Conservation (phyloP, 2,329 filamentous ascomycete species). For the Diaporthe sp. region DNA sequence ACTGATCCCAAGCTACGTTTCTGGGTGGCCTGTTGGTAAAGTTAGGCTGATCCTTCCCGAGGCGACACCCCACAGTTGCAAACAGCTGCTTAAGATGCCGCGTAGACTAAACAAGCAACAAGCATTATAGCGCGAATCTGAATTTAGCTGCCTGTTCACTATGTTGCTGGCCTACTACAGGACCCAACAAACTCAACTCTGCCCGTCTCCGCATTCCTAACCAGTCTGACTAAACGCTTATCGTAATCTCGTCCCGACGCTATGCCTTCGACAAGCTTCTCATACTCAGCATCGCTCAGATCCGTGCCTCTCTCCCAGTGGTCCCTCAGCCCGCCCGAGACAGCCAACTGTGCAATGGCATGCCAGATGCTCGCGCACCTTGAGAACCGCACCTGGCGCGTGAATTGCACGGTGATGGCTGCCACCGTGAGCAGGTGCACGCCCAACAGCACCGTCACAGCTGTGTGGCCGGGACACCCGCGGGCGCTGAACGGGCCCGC, state of each 20-base stretch:
- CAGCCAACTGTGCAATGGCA: background rate
- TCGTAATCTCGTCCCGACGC: background rate
- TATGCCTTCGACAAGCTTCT: background rate
- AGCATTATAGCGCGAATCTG: no score
- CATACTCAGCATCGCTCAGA: background rate
- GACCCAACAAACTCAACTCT: background rate
- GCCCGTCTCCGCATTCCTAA: background rate
- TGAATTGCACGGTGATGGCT: no score
- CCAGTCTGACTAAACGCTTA: background rate
- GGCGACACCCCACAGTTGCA: background rate
- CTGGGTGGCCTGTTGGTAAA: background rate
- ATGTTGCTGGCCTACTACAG: no score
- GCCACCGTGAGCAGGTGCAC: no score
- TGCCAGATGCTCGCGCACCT: background rate
- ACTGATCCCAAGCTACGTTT: background rate
- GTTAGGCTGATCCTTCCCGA: background rate
- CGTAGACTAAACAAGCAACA: background rate
- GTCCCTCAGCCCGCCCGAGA: background rate
- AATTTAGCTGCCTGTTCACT: no score
- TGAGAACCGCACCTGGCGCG: background rate
- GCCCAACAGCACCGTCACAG: no score
- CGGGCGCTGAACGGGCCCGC: no score
- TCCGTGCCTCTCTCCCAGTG: background rate
- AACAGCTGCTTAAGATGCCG: background rate
- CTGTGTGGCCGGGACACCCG: no score